Base-by-base conservation (phyloP, 148 eudicot species). In the Hydrangea macrophylla region DNA sequence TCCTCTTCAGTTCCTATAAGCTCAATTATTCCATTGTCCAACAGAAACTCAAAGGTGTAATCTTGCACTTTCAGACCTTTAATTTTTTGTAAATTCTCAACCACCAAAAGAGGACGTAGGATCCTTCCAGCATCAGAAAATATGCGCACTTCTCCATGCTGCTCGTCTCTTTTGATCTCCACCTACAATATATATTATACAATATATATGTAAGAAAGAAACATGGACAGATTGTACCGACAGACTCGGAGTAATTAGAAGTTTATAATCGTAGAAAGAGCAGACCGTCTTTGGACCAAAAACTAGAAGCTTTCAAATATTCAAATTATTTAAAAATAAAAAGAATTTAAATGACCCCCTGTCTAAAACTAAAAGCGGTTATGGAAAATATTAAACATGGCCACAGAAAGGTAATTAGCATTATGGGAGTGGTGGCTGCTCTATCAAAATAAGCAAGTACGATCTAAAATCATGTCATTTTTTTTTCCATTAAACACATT, bases 111-210 rank as follows among this genome's bases (percentile, higher is more conserved):
- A 28, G 98, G 98, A 37, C 98, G 92, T 31, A 93, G 78, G 58
- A 93, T 80, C 71, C 96, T 86, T 72, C 98, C 98, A 70, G 98
- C 79, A 80, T 94, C 98, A 72, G 85, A 80, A 72, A 88, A 90
- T 58, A 94, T 75, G n/a, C 97, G 87, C 13, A 94, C 96, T 83
- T 94, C 98, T 30, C 73, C 58, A 70, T 88, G 79, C 48, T 76
- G 73, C 58, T 59, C 75, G 75, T 94, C 98, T 45, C 86, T 79
- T 77, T 90, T 90, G 70, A 94, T 78, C 73, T 93, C 98, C 74
- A 90, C 77, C 98, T 93, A 39, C 63, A 70, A 33, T 18, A 59
- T 27, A 57, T 60, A 54, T 0, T 7, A 20, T 11, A 24, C 22
- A n/a, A n/a, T 9, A 45, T 32, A 6, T 5, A 18, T 5, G 23